These are phyloP conservation scores for Udeniomyces megalosporus DNA, from an alignment of 768 basidiomycete species.

Conservation along the genomic window DNA sequence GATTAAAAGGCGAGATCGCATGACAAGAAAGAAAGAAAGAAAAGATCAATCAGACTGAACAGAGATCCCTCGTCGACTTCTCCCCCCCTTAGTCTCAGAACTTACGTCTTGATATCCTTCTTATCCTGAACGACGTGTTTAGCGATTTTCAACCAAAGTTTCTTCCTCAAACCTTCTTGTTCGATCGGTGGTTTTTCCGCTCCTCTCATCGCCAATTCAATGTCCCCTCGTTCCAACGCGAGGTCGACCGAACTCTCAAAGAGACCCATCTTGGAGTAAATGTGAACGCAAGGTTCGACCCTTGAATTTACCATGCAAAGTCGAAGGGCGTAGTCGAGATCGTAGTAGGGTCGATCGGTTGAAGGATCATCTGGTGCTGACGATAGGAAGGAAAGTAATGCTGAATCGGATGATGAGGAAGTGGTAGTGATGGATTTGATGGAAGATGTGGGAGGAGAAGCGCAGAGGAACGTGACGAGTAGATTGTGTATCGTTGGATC, in stretches of 20 bases:
- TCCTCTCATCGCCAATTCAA: constrained; percentile 86
- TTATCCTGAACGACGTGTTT: constrained; percentile 95
- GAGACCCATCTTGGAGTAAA: constrained; percentile 93
- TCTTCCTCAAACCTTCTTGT: constrained; percentile 70
- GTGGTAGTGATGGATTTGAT: constrained; percentile 28
- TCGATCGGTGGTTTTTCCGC: constrained; percentile 80
- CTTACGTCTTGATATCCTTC: constrained; percentile 94
- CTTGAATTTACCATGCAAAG: constrained; percentile 68
- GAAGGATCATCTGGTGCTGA: constrained; percentile 65
- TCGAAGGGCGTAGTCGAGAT: constrained; percentile 88
- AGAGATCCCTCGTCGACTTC: too few relatives aligned
- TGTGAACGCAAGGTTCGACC: constrained; percentile 80
- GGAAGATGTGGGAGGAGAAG: constrained; percentile 20
- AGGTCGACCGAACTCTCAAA: constrained; percentile 94
- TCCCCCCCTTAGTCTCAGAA: constrained; percentile 16
- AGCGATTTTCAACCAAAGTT: constrained; percentile 97
- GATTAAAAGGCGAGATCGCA: too few relatives aligned
- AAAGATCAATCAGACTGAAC: background rate
- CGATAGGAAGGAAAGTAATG: constrained; percentile 54
- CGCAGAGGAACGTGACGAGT: constrained; percentile 63
- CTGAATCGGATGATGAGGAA: constrained; percentile 27
- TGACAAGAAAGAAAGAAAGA: background rate
- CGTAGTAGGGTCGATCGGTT: constrained; percentile 78
- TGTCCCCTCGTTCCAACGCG: constrained; percentile 80
- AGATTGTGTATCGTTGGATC: constrained; percentile 86